A percentile compares a stretch with the other conserved stretches of the same genome.
These are phyloP conservation scores for Boletus vinaceobasis DNA, from an alignment of 768 basidiomycete genomes.

Conservation along the genomic window DNA sequence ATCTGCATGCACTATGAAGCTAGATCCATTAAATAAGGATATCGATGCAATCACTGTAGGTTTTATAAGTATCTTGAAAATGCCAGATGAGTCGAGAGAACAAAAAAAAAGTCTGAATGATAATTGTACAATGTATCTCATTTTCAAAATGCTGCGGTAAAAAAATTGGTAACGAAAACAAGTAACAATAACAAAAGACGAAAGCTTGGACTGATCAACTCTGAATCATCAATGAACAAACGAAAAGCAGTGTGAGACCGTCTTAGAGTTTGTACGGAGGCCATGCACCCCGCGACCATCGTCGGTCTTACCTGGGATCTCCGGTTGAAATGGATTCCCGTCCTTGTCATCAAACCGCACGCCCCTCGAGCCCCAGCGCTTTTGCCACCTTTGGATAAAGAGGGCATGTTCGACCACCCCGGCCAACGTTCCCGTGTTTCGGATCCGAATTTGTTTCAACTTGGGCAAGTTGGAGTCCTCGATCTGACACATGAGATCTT, in stretches of 20 bases:
- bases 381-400: conserved; percentile 30
- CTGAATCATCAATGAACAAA: background rate
- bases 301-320: background rate
- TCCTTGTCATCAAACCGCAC: conserved; percentile 34
- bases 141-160: background rate
- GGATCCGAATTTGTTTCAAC: conserved; percentile 37
- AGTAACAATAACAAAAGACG: background rate
- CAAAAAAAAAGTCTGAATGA: background rate
- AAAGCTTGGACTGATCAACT: background rate
- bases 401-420: conserved; percentile 25
- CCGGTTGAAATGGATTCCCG: conserved; percentile 20
- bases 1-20: background rate
- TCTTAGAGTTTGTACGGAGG: background rate
- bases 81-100: background rate
- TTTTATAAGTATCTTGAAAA: background rate
- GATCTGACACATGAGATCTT: conserved; percentile 36
- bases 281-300: background rate
- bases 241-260: background rate
- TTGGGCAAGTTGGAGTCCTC: conserved; percentile 35
- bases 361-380: conserved; percentile 25
- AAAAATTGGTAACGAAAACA: background rate
- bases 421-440: conserved; percentile 39
- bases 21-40: background rate
- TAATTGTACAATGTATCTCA: conserved; percentile 1
- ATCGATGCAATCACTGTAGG: background rate